Evolutionary conservation across 2,329 filamentous ascomycete genomes (phyloP), one percentile per base, ranked within the genome.

Genomic region (Trichoderma gracile): DNA sequence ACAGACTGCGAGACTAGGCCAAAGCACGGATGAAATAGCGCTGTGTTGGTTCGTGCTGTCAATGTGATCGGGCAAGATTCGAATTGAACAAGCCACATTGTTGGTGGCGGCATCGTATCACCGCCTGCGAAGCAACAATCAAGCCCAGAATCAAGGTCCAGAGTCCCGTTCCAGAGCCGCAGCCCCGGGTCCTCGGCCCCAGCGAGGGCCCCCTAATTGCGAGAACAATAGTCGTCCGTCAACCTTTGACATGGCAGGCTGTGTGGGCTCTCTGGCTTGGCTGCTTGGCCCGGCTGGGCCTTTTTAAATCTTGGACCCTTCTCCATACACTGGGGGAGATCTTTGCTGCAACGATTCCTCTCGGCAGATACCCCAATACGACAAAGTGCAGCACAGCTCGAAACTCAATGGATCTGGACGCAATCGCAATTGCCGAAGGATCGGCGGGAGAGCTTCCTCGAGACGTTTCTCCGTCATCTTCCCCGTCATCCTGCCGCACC

Each of bases 21-120:
- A 46, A 59, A 63, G 67, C 66, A 69, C 68, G 54, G 70, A 62
- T 68, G 63, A 49, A 46, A 27, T 33, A 14, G 46, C 19, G 57
- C 59, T 43, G 8, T 68, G 67, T 67, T 46, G n/a, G 38, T 25
- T 47, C 25, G 10, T 53, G 7, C 27, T 23, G 12, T 14, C n/a
- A n/a, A 53, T 5, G 19, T 9, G n/a, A 53, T 25, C 38, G 45
- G 38, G 33, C 12, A 53, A 53, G 25, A 45, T 38, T 45, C 46
- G 6, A 43, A 30, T 54, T 10, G 6, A 38, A n/a, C 1, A 46
- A 21, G 19, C 8, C 25, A 50, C 21, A 30, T 19, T 54, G 54
- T 63, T 63, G 60, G 60, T 63, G 60, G 60, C 49, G 47, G 40
- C 40, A 54, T 54, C 19, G 23, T 25, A 25, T 15, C 14, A 43